Evolutionary conservation across 164 flowering plant species (phyloP).

Genomic region (Magnolia sinica): DNA sequence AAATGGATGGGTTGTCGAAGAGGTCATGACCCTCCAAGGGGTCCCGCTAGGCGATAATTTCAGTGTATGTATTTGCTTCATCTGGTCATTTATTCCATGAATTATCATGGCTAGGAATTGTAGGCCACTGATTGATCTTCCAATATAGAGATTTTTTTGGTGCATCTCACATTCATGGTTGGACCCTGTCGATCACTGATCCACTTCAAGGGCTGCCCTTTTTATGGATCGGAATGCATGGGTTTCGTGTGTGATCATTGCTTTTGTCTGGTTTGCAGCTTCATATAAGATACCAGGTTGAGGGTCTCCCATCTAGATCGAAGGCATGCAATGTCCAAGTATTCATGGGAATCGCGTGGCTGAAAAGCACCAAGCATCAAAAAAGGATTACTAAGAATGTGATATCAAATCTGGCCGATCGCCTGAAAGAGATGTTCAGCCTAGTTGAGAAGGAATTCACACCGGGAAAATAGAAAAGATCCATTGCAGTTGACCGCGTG

Average conservation of each 20-base stretch:
- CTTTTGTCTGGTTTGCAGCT: conserved; percentile 52
- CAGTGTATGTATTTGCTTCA: conserved; percentile 44
- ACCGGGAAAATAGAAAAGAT: conserved; percentile 2
- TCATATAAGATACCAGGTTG: conserved; percentile 74
- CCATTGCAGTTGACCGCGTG: neutral
- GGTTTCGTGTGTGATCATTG: neutral
- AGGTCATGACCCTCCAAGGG: conserved; percentile 82
- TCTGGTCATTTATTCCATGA: neutral
- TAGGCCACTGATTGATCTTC: too few species aligned
- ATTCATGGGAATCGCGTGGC: conserved; percentile 74
- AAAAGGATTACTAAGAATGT: conserved; percentile 76
- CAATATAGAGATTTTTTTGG: too few species aligned
- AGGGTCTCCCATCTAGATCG: conserved; percentile 56
- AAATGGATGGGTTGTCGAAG: conserved; percentile 84
- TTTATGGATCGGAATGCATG: too few species aligned
- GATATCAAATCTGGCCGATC: conserved; percentile 53
- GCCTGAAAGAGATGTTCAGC: conserved; percentile 54
- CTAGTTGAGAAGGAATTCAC: conserved; percentile 60
- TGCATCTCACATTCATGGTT: too few species aligned
- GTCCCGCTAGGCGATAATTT: conserved; percentile 87
- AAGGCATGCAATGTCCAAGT: conserved; percentile 57
- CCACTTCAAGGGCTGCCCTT: too few species aligned
- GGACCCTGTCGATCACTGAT: too few species aligned
- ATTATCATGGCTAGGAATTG: neutral
- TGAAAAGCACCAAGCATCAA: conserved; percentile 73